Evolutionary conservation across 2,329 filamentous ascomycete species (phyloP).

Genomic region (Trichoderma koningiopsis): DNA sequence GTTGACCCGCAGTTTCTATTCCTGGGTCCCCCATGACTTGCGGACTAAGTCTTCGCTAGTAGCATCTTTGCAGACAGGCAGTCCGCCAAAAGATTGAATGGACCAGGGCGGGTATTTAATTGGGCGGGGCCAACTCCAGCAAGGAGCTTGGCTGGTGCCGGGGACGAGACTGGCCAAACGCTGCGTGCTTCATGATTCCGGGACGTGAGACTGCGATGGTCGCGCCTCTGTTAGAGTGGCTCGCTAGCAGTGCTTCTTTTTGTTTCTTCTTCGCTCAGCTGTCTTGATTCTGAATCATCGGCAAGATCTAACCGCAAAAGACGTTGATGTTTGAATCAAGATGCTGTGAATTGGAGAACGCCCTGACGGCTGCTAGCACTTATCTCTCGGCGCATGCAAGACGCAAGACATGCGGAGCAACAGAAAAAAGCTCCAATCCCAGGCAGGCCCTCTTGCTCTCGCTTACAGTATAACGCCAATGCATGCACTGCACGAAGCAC

Average conservation of each 20-base stretch:
- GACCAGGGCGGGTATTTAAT: background rate
- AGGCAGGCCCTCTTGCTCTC: background rate
- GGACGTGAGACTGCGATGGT: conserved; percentile 23
- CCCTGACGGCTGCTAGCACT: background rate
- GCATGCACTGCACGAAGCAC: background rate
- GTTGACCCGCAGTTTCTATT: conserved; percentile 21
- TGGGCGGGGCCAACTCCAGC: background rate
- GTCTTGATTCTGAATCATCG: background rate
- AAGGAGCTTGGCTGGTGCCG: background rate
- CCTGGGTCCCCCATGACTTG: background rate
- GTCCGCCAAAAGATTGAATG: background rate
- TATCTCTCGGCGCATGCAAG: background rate
- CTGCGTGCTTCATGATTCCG: conserved; percentile 19
- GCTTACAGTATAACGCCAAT: background rate
- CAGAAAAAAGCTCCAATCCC: background rate
- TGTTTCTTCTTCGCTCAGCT: background rate
- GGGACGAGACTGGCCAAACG: conserved; percentile 23
- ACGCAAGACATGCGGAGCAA: conserved; percentile 15
- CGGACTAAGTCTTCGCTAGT: background rate
- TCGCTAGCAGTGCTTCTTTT: background rate
- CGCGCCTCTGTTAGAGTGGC: conserved; percentile 12
- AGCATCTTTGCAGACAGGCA: background rate
- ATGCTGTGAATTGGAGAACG: background rate
- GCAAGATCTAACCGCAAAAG: background rate
- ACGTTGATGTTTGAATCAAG: background rate